These are phyloP conservation scores for Xylariales sp. DNA, from an alignment of 2,329 filamentous ascomycete species.

Conservation along the genomic window DNA sequence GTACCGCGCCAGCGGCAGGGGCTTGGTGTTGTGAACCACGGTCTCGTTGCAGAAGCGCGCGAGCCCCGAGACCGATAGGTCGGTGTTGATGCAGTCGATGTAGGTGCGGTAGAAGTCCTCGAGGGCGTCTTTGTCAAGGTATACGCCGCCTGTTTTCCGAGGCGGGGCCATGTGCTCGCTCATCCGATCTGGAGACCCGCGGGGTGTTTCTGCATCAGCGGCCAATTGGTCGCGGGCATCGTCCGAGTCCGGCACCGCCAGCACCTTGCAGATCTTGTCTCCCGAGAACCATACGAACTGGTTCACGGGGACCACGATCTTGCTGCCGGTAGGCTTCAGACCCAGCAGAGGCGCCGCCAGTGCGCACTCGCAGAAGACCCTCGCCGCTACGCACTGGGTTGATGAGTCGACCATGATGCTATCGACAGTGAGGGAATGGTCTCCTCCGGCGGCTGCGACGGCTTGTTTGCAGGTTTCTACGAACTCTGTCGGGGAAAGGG, in stretches of 20 bases:
- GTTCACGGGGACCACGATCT: not conserved
- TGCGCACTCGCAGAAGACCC: not conserved
- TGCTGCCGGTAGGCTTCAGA: not conserved
- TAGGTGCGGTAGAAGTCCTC: slow-evolving; percentile 1
- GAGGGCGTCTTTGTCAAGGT: not conserved
- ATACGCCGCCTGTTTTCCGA: too few species aligned
- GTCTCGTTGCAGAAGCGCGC: not conserved
- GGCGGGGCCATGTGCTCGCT: too few species aligned
- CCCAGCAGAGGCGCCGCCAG: not conserved
- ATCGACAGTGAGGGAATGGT: not conserved
- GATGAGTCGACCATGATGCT: not conserved
- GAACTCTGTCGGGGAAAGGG: not conserved
- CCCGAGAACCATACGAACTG: not conserved
- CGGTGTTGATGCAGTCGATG: slow-evolving; percentile 2
- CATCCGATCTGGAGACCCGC: too few species aligned
- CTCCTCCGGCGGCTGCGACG: not conserved
- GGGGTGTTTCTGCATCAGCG: too few species aligned
- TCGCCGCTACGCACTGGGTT: not conserved
- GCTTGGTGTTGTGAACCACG: not conserved
- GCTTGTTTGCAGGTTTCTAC: not conserved
- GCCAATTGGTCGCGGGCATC: too few species aligned
- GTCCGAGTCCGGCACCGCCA: not conserved
- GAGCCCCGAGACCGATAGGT: not conserved
- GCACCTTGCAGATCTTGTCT: not conserved
- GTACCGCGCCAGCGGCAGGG: not conserved